Conservation (phyloP, 139 green algal genomes). For the Spirogloea muscicola region DNA sequence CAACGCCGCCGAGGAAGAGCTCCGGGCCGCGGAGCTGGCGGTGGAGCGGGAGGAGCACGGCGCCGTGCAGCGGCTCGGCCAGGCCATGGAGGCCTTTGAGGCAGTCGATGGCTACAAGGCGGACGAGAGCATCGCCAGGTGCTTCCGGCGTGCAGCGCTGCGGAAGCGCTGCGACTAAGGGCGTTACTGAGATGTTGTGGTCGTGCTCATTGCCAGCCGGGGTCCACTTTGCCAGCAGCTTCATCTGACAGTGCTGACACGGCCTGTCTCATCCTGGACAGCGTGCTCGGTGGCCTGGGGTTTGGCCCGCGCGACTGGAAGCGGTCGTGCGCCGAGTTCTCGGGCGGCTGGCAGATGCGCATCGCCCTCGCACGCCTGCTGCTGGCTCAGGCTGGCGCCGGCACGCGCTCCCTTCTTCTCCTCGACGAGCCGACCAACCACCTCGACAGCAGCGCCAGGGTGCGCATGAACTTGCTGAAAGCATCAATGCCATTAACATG, state of each 20-base stretch:
- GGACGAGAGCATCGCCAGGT: constrained; percentile 58
- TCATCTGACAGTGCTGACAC: too few species aligned
- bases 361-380: constrained; percentile 71
- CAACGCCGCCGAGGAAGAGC: constrained; percentile 10
- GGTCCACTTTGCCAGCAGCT: too few species aligned
- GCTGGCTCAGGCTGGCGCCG: constrained; percentile 53
- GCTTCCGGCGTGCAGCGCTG: too few species aligned
- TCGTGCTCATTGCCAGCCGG: too few species aligned
- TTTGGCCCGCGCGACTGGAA: constrained; percentile 48
- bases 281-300: constrained; percentile 51
- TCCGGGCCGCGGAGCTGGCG: constrained; percentile 9
- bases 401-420: constrained; percentile 68
- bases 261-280: too few species aligned
- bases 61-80: constrained; percentile 20
- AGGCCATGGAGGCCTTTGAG: constrained; percentile 53
- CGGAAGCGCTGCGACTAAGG: too few species aligned
- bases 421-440: constrained; percentile 72
- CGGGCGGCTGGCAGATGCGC: constrained; percentile 73
- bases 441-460: constrained; percentile 70
- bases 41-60: constrained; percentile 6
- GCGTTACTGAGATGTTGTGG: too few species aligned
- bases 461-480: too few species aligned
- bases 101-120: constrained; percentile 55
- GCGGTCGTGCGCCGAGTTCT: constrained; percentile 57
- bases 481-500: too few species aligned